Evolutionary conservation across 2,329 filamentous ascomycete species (phyloP).

Genomic region (Aspergillus persii): DNA sequence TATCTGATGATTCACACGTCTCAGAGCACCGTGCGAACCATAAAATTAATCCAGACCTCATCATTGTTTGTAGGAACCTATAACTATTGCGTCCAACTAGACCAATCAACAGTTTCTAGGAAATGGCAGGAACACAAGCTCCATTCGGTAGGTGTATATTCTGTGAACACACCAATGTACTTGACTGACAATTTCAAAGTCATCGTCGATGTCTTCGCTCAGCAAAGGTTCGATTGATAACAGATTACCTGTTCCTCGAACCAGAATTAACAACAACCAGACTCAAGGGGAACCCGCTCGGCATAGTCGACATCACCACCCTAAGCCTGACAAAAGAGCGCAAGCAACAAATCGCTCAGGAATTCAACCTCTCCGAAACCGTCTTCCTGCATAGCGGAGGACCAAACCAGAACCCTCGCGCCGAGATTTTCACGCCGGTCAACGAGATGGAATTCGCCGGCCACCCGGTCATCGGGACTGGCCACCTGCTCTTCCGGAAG

Average conservation of each 20-base stretch:
- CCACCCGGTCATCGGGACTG: constrained; percentile 57
- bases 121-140: background rate
- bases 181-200: background rate
- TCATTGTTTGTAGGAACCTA: background rate
- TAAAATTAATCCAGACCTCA: background rate
- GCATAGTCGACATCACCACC: background rate
- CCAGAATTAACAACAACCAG: background rate
- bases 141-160: background rate
- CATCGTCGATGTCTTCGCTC: background rate
- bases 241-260: too few relatives aligned
- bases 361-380: constrained; percentile 65
- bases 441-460: constrained; percentile 62
- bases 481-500: constrained; percentile 41
- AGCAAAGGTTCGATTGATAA: background rate
- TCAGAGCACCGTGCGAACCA: background rate
- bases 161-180: background rate
- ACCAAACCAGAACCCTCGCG: constrained; percentile 37
- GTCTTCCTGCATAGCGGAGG: constrained; percentile 57
- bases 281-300: constrained; percentile 8
- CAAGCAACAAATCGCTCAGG: constrained; percentile 59
- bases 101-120: background rate
- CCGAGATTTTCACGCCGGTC: constrained; percentile 59
- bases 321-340: constrained; percentile 47
- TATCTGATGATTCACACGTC: background rate
- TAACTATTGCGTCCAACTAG: background rate